Evolutionary conservation across 192 early-diverging fungal species (phyloP).

Genomic region (Backusella luteola): DNA sequence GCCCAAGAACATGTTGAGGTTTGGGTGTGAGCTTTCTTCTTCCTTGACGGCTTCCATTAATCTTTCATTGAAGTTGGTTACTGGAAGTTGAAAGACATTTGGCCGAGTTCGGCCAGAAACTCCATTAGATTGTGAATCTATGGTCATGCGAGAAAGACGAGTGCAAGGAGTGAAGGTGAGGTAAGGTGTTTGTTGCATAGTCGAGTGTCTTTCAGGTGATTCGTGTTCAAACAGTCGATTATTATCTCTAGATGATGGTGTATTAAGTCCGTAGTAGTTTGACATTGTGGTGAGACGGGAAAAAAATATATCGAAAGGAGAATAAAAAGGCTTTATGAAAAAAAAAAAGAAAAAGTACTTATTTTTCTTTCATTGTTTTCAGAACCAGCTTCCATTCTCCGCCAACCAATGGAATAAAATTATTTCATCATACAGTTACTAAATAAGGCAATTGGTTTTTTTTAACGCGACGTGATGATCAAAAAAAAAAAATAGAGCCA

Average conservation of each 20-base stretch:
- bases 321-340: background rate
- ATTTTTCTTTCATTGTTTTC: background rate
- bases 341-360: background rate
- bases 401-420: background rate
- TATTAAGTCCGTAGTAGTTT: slow-evolving; percentile 1
- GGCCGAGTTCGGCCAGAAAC: background rate
- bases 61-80: background rate
- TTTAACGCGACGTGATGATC: background rate
- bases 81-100: background rate
- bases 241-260: background rate
- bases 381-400: slow-evolving; percentile 7
- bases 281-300: slow-evolving; percentile 9
- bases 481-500: background rate
- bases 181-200: background rate
- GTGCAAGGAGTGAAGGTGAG: slow-evolving; percentile 8
- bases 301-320: background rate
- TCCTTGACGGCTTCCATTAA: slow-evolving; percentile 8
- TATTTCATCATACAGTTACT: background rate
- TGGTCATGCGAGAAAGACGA: slow-evolving; percentile 11
- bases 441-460: background rate
- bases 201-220: background rate
- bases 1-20: slow-evolving; percentile 4
- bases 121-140: slow-evolving; percentile 9
- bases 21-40: background rate
- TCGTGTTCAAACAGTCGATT: background rate